Evolutionary conservation across 768 basidiomycete genomes (phyloP).

Genomic region (Dentipellis fragilis): DNA sequence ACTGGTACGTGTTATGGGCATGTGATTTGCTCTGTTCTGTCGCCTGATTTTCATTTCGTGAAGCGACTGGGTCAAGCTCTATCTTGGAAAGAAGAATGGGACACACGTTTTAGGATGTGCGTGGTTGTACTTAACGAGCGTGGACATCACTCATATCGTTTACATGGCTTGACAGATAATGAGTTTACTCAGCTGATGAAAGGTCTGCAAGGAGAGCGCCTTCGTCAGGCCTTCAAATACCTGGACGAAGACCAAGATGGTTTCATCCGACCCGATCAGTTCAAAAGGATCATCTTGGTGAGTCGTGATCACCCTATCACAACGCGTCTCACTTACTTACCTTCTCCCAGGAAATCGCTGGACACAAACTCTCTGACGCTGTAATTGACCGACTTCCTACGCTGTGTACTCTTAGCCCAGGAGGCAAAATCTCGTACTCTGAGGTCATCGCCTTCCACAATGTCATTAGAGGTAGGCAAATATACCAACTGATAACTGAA

Average conservation of each 20-base stretch:
- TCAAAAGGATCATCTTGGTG: constrained; percentile 91
- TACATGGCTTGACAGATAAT: constrained; percentile 44
- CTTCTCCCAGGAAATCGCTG: constrained; percentile 71
- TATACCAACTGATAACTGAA: not conserved
- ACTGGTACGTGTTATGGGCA: constrained; percentile 49
- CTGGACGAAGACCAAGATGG: constrained; percentile 88
- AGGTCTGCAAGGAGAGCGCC: constrained; percentile 92
- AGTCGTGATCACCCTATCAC: constrained; percentile 18
- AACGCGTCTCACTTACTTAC: constrained; percentile 1
- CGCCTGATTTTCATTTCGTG: not conserved
- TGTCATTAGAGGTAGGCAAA: constrained; percentile 68
- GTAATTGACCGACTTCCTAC: constrained; percentile 91
- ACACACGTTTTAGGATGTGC: constrained; percentile 85
- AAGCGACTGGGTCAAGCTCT: constrained; percentile 93
- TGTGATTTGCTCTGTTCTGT: not conserved
- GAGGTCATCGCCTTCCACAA: constrained; percentile 98
- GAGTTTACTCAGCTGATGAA: constrained; percentile 99
- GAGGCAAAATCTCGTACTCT: constrained; percentile 88
- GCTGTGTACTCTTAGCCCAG: constrained; percentile 79
- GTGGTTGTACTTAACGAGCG: constrained; percentile 19
- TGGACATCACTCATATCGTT: not conserved
- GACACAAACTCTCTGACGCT: constrained; percentile 92
- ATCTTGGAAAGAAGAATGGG: constrained; percentile 88
- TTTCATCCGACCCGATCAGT: constrained; percentile 88
- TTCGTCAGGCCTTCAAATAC: constrained; percentile 92